These are phyloP conservation scores for Biancaea sappan DNA, from an alignment of 306 rosid genomes.

Conservation along the genomic window DNA sequence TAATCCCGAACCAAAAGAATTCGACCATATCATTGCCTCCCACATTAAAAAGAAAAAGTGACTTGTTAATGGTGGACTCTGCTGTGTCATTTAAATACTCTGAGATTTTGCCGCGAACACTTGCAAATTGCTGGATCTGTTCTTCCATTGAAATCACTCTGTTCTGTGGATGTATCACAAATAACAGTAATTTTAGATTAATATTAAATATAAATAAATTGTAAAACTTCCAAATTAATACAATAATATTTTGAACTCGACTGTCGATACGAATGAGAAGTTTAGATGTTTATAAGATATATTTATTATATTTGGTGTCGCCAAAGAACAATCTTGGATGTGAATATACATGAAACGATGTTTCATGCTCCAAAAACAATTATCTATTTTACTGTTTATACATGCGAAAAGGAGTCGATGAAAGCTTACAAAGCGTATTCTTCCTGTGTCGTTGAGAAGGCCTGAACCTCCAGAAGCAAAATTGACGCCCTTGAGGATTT, in stretches of 20 bases:
- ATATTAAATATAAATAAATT: too few species aligned
- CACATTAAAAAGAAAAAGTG: slow-evolving; percentile 37
- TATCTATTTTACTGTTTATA: too few species aligned
- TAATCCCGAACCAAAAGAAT: not conserved
- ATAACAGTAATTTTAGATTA: not conserved
- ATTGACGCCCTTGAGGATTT: slow-evolving; percentile 40
- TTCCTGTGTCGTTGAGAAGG: slow-evolving; percentile 13
- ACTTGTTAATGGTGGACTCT: slow-evolving; percentile 5
- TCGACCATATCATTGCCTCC: slow-evolving; percentile 48
- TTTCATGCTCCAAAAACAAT: too few species aligned
- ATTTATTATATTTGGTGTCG: too few species aligned
- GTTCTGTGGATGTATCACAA: not conserved
- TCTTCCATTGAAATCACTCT: slow-evolving; percentile 16
- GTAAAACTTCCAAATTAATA: too few species aligned
- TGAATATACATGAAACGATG: too few species aligned
- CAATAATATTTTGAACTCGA: not conserved
- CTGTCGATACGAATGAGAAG: too few species aligned
- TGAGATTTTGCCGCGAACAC: not conserved
- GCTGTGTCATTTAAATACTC: not conserved
- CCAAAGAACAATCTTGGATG: too few species aligned
- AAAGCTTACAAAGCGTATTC: not conserved
- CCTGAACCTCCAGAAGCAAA: slow-evolving; percentile 52
- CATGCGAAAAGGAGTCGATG: not conserved
- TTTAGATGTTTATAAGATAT: too few species aligned
- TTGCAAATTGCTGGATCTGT: slow-evolving; percentile 22